These are phyloP conservation scores for Pichia cabralensis DNA, from an alignment of 805 yeast genomes.

Conservation along the genomic window DNA sequence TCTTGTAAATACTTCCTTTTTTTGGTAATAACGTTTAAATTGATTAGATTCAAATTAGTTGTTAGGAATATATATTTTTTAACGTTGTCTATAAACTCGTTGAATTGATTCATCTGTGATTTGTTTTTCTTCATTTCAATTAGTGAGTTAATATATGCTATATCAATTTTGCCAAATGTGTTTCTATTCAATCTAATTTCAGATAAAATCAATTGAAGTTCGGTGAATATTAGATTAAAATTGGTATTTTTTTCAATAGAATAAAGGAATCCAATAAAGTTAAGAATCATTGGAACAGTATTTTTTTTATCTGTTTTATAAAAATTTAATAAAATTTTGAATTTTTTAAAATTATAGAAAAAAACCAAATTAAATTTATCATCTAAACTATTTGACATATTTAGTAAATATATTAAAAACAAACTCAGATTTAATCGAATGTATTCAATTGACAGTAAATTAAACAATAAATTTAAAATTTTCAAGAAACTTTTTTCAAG, in stretches of 20 bases:
- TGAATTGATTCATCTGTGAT: no score
- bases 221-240: conserved; percentile 12
- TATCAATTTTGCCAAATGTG: conserved; percentile 12
- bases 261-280: no score
- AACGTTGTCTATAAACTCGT: no score
- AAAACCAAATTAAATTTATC: conserved; percentile 11
- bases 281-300: no score
- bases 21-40: no score
- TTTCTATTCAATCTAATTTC: conserved; percentile 1
- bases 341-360: conserved; percentile 12
- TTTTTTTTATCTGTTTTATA: conserved; percentile 1
- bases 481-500: conserved; percentile 13
- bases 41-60: no score
- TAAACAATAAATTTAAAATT: conserved; percentile 18
- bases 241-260: conserved; percentile 1
- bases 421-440: conserved; percentile 14
- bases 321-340: conserved; percentile 1
- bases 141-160: no score
- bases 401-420: conserved; percentile 15
- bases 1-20: no score
- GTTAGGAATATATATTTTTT: no score
- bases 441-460: conserved; percentile 22
- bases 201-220: not conserved
- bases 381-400: conserved; percentile 11
- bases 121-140: no score